Evolutionary conservation across 1,284 basidiomycete species (phyloP).

Genomic region (Tetrapyrgos nigripes): DNA sequence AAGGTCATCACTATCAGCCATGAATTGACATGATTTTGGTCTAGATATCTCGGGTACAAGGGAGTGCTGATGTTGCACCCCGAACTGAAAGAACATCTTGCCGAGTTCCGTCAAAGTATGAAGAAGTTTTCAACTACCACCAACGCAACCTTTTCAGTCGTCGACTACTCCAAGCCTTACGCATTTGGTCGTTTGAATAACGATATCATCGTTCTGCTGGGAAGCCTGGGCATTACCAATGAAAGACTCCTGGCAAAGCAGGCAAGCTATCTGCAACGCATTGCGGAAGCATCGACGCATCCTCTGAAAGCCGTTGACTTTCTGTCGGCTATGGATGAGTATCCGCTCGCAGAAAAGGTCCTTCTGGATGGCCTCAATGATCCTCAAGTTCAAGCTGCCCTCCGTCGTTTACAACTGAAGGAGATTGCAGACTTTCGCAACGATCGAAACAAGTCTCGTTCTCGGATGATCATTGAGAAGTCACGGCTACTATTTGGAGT

Average conservation of each 20-base stretch:
- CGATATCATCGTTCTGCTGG: conserved; percentile 68
- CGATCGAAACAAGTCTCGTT: conserved; percentile 55
- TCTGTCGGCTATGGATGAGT: conserved; percentile 54
- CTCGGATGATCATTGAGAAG: conserved; percentile 64
- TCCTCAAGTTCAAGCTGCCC: conserved; percentile 41
- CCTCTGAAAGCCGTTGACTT: conserved; percentile 59
- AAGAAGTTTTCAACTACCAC: conserved; percentile 64
- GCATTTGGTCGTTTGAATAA: conserved; percentile 70
- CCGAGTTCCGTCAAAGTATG: conserved; percentile 69
- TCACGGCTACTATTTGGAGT: conserved; percentile 68
- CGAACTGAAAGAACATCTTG: conserved; percentile 50
- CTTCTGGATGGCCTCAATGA: conserved; percentile 62
- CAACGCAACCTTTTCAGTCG: conserved; percentile 67
- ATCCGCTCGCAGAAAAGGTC: conserved; percentile 54
- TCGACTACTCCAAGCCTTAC: conserved; percentile 66
- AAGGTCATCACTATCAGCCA: not conserved
- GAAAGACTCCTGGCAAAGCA: conserved; percentile 62
- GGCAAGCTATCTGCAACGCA: conserved; percentile 63
- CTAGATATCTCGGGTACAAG: conserved; percentile 66
- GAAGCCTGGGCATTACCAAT: conserved; percentile 62
- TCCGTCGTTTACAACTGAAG: conserved; percentile 49
- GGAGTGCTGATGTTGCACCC: conserved; percentile 72
- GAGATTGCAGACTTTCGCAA: conserved; percentile 56
- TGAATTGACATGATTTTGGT: not conserved
- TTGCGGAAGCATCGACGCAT: conserved; percentile 51